A percentile compares a stretch with the other conserved stretches of the same genome.
Evolutionary conservation across 176 grass and related monocot genomes (phyloP).

Genomic region (barley (Hordeum vulgare)): MorexV3_pseudomolecules_assembly NC_058521.1:178315812-178316311

Average conservation of each 20-base stretch:
- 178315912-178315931: too few relatives aligned
- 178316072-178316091: conserved; percentile 21
- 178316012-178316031: conserved; percentile 51
- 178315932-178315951: too few relatives aligned
- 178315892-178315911: too few relatives aligned
- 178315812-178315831: too few relatives aligned
- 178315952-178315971: conserved; percentile 30
- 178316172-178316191: conserved; percentile 1
- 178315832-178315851: too few relatives aligned
- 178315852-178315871: too few relatives aligned
- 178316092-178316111: conserved; percentile 26
- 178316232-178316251: conserved; percentile 10
- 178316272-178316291: conserved; percentile 83
- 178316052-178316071: conserved; percentile 28
- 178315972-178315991: conserved; percentile 41
- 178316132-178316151: background rate
- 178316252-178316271: background rate
- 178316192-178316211: background rate
- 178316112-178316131: conserved; percentile 15
- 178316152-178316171: conserved; percentile 51
- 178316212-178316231: background rate
- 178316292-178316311: conserved; percentile 61
- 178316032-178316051: conserved; percentile 37
- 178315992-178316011: conserved; percentile 32
- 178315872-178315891: too few relatives aligned